A percentile compares a stretch with the other conserved stretches of the same genome.
Conservation (phyloP, 306 rosid species). For the Crotalaria pallida region DNA sequence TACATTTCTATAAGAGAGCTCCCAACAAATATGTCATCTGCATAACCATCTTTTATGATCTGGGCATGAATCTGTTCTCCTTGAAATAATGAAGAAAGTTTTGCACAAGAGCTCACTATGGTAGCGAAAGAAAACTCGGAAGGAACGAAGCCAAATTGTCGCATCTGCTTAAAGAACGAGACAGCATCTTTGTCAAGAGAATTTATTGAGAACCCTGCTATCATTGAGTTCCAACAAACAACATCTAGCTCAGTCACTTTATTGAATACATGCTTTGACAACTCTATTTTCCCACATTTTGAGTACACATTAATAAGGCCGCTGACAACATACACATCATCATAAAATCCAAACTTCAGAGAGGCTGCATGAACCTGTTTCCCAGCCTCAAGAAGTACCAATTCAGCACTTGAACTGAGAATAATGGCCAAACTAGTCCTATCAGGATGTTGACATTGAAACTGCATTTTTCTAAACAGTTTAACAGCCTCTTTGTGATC, state of each 20-base stretch:
- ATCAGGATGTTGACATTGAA: constrained; percentile 46
- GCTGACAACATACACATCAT: constrained; percentile 57
- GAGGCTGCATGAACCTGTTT: constrained; percentile 64
- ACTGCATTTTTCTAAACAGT: constrained; percentile 67
- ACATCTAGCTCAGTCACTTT: constrained; percentile 48
- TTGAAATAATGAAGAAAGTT: constrained; percentile 58
- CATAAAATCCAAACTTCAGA: constrained; percentile 33
- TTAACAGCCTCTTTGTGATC: constrained; percentile 45
- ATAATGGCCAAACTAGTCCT: constrained; percentile 58
- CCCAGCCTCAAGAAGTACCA: constrained; percentile 50
- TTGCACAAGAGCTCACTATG: constrained; percentile 53
- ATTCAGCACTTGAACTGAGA: constrained; percentile 62
- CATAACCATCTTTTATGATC: constrained; percentile 57
- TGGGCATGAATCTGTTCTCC: constrained; percentile 65
- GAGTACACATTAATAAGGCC: constrained; percentile 67
- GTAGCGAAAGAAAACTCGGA: constrained; percentile 67
- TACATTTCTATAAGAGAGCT: constrained; percentile 74
- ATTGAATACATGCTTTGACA: constrained; percentile 45
- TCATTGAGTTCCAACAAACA: constrained; percentile 83
- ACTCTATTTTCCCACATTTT: constrained; percentile 58
- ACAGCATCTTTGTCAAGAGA: constrained; percentile 63
- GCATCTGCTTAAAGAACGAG: constrained; percentile 48
- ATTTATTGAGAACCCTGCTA: constrained; percentile 55
- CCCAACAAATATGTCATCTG: constrained; percentile 55
- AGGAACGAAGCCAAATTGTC: constrained; percentile 39